Evolutionary conservation across 129 eudicot species (phyloP), one percentile per base, ranked within the genome.

Genomic region (Flaveria bidentis): DNA sequence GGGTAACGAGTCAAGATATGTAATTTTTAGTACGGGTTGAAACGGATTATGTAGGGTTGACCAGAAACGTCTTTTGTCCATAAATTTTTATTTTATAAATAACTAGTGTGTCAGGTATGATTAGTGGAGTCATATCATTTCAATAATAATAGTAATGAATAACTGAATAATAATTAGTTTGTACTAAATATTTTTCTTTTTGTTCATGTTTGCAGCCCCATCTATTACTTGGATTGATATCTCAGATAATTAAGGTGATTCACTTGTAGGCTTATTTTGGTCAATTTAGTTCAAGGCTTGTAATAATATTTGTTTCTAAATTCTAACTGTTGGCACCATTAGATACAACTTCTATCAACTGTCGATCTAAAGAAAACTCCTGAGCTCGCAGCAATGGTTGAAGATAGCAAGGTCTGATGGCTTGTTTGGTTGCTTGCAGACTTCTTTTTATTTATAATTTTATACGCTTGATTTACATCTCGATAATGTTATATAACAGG

Each of bases 281-380:
- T 67, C 44, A 44, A 16, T 25, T n/a, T 58, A 68, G 49, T 46
- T 46, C 9, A 36, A 51, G 42, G 9, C 14, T 62, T 25, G 63
- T 10, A 44, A 49, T 47, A 70, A 45, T 11, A 15, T 17, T 13
- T 73, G 9, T 55, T 80, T 65, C 78, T 80, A 65, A 64, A 20
- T 20, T 20, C 83, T 53, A 7, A 44, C 67, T 17, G 39, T 55
- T 80, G 51, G 36, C 69, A 53, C 33, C 42, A 14, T 28, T 67
- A 89, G 95, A 89, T 89, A 72, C 95, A 89, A 86, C 89, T 89
- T 69, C 72, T 89, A 73, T 85, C 95, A 33, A 69, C 67, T 77
- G 84, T 89, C 30, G 84, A 89, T 67, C 44, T 86, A 36, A 89
- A 77, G 84, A 89, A 86, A 83, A 86, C 95, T 23, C 95, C 95